Base-by-base conservation (phyloP, 1,284 basidiomycete species). In the Ceratobasidium sp. region DNA sequence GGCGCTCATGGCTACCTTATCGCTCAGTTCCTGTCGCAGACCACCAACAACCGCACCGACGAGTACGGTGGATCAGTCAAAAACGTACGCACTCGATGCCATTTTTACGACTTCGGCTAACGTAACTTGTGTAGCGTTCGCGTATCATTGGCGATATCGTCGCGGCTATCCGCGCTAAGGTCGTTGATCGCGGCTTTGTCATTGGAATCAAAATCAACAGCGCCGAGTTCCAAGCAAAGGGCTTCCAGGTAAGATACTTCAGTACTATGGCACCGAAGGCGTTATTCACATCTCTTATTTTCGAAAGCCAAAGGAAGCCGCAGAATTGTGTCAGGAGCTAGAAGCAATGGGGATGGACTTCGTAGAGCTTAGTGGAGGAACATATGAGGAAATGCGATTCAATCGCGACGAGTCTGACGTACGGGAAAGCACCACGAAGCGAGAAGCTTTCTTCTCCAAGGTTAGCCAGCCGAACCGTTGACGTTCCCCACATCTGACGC, bases 201-300 rank as follows among this genome's bases (percentile, higher is more conserved):
- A 79, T 87, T 44, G 83, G 82, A 15, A 85, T 87, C 79, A 88
- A 87, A 80, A 81, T 87, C 71, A 87, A 86, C 78, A 83, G 82
- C 24, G 77, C 80, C 29, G 85, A 84, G 63, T 79, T 75, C 11
- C 11, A 76, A n/a, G 66, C 72, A 11, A 63, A 75, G 5, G 81
- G 81, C 0, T 71, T 84, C 27, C 48, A 67, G 51, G 65, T 67
- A 41, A 27, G 51, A 6, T 56, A 22, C 31, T 17, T 19, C 15
- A 33, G 4, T 11, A 8, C 31, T 2, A 14, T 33, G 4, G 1
- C 9, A 17, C n/a, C n/a, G n/a, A n/a, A n/a, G n/a, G n/a, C n/a
- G n/a, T n/a, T n/a, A n/a, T n/a, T n/a, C 8, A 36, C 31, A 29
- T 29, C n/a, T 57, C 31, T 36, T 2, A 48, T 36, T 15, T 65